Percentiles rank a stretch among this genome's conserved stretches.
Conservation (phyloP, 495 filamentous ascomycete species). For the Hapsidospora chrysogenum region DNA sequence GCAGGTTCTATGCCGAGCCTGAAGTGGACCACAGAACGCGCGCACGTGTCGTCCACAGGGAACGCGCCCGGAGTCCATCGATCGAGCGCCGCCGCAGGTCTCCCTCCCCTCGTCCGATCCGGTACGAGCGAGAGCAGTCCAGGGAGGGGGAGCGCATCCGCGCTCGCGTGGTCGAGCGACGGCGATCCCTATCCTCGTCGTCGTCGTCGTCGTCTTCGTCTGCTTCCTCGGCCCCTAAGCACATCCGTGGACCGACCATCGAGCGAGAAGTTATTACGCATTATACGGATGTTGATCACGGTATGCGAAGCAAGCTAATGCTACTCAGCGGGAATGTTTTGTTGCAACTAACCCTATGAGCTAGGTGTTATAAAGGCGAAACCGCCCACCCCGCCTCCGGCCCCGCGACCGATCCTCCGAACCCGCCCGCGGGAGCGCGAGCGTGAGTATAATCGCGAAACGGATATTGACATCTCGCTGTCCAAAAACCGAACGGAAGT, state of each 20-base stretch:
- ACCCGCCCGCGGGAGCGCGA: conserved; percentile 4
- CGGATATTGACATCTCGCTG: conserved; percentile 38
- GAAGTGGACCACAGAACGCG: conserved; percentile 10
- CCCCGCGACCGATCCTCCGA: conserved; percentile 14
- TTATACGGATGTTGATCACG: conserved; percentile 79
- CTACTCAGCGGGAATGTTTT: not conserved
- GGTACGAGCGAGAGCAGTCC: conserved; percentile 2
- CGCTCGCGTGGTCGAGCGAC: conserved; percentile 24
- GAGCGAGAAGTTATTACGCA: conserved; percentile 73
- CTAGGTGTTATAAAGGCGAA: conserved; percentile 25
- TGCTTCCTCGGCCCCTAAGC: conserved; percentile 4
- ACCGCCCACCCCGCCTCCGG: conserved; percentile 29
- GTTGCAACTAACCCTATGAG: not conserved
- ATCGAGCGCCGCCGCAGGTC: conserved; percentile 4
- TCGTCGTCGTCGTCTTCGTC: conserved; percentile 34
- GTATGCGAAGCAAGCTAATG: conserved; percentile 37
- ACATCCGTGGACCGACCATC: conserved; percentile 51
- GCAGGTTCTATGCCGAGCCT: conserved; percentile 9
- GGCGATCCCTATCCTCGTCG: conserved; percentile 25
- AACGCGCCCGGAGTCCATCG: conserved; percentile 13
- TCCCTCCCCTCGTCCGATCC: conserved; percentile 6
- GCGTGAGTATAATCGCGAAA: conserved; percentile 20
- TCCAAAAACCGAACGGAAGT: conserved; percentile 28
- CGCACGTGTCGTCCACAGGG: conserved; percentile 5
- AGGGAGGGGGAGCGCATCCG: conserved; percentile 10